Percentiles rank a stretch among this genome's conserved stretches.
Conservation (phyloP, 768 basidiomycete species). For the Leccinellum albellum region DNA sequence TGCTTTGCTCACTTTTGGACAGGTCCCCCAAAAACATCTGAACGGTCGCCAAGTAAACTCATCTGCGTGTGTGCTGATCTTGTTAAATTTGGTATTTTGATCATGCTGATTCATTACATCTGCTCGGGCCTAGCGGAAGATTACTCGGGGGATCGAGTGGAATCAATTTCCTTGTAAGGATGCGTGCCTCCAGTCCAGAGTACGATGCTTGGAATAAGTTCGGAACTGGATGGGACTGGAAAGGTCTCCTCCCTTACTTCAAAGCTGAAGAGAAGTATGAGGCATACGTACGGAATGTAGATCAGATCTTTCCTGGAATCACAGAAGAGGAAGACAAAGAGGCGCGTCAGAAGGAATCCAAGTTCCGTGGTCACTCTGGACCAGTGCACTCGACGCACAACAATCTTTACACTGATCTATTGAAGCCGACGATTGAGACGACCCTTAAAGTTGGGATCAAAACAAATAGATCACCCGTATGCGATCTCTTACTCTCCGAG, state of each 20-base stretch:
- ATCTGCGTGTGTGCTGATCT: constrained; percentile 5
- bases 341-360: constrained; percentile 6
- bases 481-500: neutral
- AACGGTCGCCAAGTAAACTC: neutral
- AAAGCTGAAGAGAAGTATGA: constrained; percentile 11
- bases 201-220: constrained; percentile 20
- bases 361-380: constrained; percentile 11
- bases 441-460: constrained; percentile 9
- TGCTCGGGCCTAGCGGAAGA: constrained; percentile 10
- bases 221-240: constrained; percentile 16
- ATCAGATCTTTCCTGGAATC: constrained; percentile 15
- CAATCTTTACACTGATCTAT: constrained; percentile 11
- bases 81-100: no score
- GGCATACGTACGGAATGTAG: constrained; percentile 6
- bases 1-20: neutral
- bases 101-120: neutral
- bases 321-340: constrained; percentile 6
- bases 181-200: constrained; percentile 17
- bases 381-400: constrained; percentile 15
- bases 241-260: constrained; percentile 13
- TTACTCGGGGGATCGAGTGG: constrained; percentile 19
- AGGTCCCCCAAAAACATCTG: constrained; percentile 16
- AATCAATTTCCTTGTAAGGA: constrained; percentile 17
- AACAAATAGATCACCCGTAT: constrained; percentile 12
- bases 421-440: constrained; percentile 11